phyloP scores from a whole-genome alignment of 345 rosid species.

The Eucalyptus polybractea region DNA sequence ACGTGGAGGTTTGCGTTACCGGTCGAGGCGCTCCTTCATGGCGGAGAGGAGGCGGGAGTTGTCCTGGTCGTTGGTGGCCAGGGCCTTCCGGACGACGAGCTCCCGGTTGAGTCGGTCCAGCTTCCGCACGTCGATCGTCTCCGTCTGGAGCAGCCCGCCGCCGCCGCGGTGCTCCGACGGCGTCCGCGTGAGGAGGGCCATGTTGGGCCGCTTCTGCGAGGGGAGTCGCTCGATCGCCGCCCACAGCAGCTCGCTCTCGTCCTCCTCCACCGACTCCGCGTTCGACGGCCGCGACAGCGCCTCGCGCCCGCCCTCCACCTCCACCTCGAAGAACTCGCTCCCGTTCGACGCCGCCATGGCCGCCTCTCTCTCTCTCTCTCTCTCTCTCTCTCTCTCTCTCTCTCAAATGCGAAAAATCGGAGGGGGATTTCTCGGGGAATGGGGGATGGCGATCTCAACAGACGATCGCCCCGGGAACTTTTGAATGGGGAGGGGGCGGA shows the following conservation, averaged over 20 bases:
- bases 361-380: background rate
- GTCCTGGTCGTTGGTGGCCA: constrained; percentile 82
- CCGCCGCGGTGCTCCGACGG: constrained; percentile 8
- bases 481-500: background rate
- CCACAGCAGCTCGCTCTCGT: constrained; percentile 70
- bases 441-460: background rate
- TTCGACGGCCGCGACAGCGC: constrained; percentile 49
- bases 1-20: constrained; percentile 4
- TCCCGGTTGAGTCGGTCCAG: constrained; percentile 51
- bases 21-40: constrained; percentile 67
- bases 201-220: constrained; percentile 38
- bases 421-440: background rate
- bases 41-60: constrained; percentile 54
- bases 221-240: constrained; percentile 65
- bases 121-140: constrained; percentile 59
- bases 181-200: constrained; percentile 25
- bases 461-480: background rate
- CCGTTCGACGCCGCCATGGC: constrained; percentile 46
- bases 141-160: background rate
- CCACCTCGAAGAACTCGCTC: constrained; percentile 67
- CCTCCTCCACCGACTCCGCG: constrained; percentile 51
- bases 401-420: background rate
- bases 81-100: constrained; percentile 60
- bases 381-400: background rate
- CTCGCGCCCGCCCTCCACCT: constrained; percentile 12